A percentile compares a stretch with the other conserved stretches of the same genome.
Evolutionary conservation across 768 basidiomycete genomes (phyloP).

Genomic region (Cystobasidium ongulense): DNA sequence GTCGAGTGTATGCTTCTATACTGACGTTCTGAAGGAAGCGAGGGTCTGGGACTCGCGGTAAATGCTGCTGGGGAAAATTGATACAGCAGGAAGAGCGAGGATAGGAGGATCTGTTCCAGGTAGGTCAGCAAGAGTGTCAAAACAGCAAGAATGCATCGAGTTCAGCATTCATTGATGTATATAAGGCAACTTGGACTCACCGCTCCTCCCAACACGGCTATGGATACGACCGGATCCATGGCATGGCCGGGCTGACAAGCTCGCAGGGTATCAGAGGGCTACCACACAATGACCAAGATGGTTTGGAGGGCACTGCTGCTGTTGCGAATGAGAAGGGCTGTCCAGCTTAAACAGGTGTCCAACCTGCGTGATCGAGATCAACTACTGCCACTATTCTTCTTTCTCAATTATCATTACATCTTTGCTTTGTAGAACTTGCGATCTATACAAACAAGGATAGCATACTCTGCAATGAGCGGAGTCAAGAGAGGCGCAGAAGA

Average conservation of each 20-base stretch:
- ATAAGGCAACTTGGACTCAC: not conserved
- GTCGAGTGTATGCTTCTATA: not conserved
- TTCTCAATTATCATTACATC: too few species aligned
- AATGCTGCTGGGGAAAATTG: not conserved
- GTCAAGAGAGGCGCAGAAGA: not conserved
- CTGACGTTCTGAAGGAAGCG: slow-evolving; percentile 20
- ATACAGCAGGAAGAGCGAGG: not conserved
- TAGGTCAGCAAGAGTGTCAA: not conserved
- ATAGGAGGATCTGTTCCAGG: slow-evolving; percentile 14
- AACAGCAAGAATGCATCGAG: not conserved
- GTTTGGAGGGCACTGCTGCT: not conserved
- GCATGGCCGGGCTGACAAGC: not conserved
- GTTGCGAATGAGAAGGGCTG: not conserved
- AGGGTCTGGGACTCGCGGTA: slow-evolving; percentile 1
- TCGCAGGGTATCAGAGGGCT: not conserved
- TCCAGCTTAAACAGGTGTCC: not conserved
- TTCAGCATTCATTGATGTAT: not conserved
- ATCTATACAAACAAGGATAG: too few species aligned
- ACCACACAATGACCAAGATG: not conserved
- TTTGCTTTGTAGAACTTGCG: too few species aligned
- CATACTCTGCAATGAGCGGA: not conserved
- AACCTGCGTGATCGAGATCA: not conserved
- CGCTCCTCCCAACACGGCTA: not conserved
- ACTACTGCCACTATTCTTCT: not conserved
- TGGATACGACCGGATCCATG: not conserved